Conservation (phyloP, 192 early-diverging fungal genomes). For the Podila clonocystis region DNA sequence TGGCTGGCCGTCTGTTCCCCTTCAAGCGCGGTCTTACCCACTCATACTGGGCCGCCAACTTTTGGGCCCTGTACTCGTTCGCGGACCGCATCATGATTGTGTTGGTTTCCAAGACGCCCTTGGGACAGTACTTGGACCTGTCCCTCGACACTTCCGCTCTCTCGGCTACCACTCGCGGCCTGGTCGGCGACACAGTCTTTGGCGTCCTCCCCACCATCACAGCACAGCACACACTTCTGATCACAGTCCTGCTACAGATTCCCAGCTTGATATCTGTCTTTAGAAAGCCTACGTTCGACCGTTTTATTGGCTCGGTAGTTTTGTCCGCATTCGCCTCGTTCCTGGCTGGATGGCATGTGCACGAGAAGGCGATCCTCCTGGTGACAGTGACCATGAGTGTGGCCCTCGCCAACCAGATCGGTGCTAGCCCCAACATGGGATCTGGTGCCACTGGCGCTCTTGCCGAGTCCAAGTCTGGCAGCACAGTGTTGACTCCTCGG, state of each 20-base stretch:
- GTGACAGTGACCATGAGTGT: conserved; percentile 59
- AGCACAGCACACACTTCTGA: conserved; percentile 75
- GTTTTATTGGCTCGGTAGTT: conserved; percentile 78
- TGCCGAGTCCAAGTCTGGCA: conserved; percentile 8
- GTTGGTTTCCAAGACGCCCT: conserved; percentile 50
- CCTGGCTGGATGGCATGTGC: conserved; percentile 98
- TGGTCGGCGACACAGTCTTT: conserved; percentile 90
- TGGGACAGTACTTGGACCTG: conserved; percentile 33
- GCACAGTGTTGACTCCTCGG: conserved; percentile 20
- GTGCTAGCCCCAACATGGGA: conserved; percentile 33
- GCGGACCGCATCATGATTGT: conserved; percentile 78
- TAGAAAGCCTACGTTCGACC: conserved; percentile 56
- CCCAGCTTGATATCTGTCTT: conserved; percentile 55
- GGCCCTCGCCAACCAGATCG: conserved; percentile 53
- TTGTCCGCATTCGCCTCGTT: conserved; percentile 89
- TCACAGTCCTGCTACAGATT: conserved; percentile 78
- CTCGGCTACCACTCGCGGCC: conserved; percentile 83
- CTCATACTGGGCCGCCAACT: conserved; percentile 97
- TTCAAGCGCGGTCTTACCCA: conserved; percentile 98
- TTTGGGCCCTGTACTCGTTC: conserved; percentile 94
- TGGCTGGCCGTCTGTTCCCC: conserved; percentile 88
- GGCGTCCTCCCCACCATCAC: conserved; percentile 78
- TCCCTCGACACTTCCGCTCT: conserved; percentile 57
- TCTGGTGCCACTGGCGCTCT: conserved; percentile 8
- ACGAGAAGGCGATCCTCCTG: conserved; percentile 95